Percentiles rank a stretch among this genome's conserved stretches.
Conservation (phyloP, 73 alveolate species). For the Vitrella brassicaformis region DNA sequence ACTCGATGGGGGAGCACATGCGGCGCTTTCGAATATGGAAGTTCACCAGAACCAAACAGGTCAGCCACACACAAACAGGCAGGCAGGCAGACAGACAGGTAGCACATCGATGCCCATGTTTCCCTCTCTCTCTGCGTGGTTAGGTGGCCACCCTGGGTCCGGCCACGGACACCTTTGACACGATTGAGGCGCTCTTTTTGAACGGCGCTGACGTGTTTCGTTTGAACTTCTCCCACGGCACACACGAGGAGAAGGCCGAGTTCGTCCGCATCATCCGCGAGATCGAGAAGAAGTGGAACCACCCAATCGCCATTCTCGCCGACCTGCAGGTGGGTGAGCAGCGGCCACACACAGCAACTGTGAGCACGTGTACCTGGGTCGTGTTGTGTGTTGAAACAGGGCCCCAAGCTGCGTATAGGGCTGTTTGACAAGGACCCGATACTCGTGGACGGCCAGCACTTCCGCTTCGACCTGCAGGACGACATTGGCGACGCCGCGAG, state of each 20-base stretch:
- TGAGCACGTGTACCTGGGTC: not conserved
- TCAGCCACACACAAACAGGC: not conserved
- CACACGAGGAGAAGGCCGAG: conserved; percentile 55
- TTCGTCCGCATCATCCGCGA: conserved; percentile 14
- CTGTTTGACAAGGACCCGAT: not conserved
- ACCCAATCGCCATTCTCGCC: conserved; percentile 21
- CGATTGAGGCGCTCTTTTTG: conserved; percentile 44
- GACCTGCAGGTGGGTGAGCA: not conserved
- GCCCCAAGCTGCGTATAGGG: not conserved
- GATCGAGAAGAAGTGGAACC: not conserved
- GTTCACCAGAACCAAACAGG: not conserved
- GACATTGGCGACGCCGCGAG: conserved; percentile 5
- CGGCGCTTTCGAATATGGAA: not conserved
- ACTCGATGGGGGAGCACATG: not conserved
- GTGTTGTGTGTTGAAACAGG: not conserved
- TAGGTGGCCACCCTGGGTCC: not conserved
- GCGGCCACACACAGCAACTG: too few relatives aligned
- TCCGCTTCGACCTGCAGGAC: conserved; percentile 13
- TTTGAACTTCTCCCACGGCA: conserved; percentile 85
- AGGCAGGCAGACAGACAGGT: not conserved
- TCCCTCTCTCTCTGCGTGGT: not conserved
- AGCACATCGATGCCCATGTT: not conserved
- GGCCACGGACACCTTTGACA: not conserved
- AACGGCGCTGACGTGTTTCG: conserved; percentile 83
- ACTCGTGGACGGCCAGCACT: not conserved